phyloP scores from a whole-genome alignment of 176 grass and related monocot genomes.

The Poa pratensis region DNA sequence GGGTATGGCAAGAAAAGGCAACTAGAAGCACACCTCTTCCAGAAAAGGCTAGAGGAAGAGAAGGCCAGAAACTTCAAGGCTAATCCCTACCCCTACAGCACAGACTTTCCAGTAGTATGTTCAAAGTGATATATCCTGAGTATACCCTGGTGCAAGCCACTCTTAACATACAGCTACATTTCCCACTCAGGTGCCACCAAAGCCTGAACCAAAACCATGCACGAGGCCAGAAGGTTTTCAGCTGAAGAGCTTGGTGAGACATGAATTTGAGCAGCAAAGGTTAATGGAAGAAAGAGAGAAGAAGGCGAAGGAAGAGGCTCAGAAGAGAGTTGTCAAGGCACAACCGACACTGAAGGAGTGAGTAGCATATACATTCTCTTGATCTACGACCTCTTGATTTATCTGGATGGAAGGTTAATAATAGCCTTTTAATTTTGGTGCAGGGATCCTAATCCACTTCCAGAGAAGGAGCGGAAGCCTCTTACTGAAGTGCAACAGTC shows the following conservation, averaged over 20 bases:
- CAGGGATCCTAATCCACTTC: slow-evolving; percentile 85
- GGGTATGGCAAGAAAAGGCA: slow-evolving; percentile 78
- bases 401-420: slow-evolving; percentile 13
- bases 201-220: slow-evolving; percentile 84
- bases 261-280: slow-evolving; percentile 77
- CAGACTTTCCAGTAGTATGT: slow-evolving; percentile 87
- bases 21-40: slow-evolving; percentile 55
- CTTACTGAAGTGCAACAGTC: slow-evolving; percentile 88
- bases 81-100: slow-evolving; percentile 88
- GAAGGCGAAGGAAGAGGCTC: slow-evolving; percentile 66
- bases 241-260: slow-evolving; percentile 80
- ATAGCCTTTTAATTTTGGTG: slow-evolving; percentile 27
- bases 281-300: slow-evolving; percentile 67
- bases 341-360: slow-evolving; percentile 82
- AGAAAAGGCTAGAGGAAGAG: slow-evolving; percentile 77
- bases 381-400: slow-evolving; percentile 25
- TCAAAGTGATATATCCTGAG: neutral
- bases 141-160: neutral
- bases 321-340: slow-evolving; percentile 72
- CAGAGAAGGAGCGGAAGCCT: slow-evolving; percentile 78
- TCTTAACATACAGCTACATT: slow-evolving; percentile 40
- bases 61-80: slow-evolving; percentile 75
- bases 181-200: slow-evolving; percentile 66
- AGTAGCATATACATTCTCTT: slow-evolving; percentile 10
- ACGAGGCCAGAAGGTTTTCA: slow-evolving; percentile 90